These are phyloP conservation scores for Tuber magnatum DNA, from an alignment of 495 filamentous ascomycete genomes.

Conservation along the genomic window DNA sequence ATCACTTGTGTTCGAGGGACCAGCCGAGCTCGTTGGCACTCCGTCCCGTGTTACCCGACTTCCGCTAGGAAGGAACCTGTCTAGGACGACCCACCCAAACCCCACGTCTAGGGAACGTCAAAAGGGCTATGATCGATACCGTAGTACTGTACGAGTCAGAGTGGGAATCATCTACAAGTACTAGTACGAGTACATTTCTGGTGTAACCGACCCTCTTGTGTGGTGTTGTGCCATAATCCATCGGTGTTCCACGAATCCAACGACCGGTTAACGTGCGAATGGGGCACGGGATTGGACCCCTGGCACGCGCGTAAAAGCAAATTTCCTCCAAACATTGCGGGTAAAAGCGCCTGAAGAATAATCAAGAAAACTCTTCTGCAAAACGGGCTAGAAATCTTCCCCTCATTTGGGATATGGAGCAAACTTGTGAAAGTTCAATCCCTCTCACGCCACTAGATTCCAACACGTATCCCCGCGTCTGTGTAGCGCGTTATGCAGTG, in stretches of 20 bases:
- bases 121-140: background rate
- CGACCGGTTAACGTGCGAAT: background rate
- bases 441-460: background rate
- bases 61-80: background rate
- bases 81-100: background rate
- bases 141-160: too few relatives aligned
- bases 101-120: background rate
- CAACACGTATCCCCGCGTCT: background rate
- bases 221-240: background rate
- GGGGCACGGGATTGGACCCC: background rate
- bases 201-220: slow-evolving; percentile 4
- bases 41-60: background rate
- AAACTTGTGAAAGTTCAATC: background rate
- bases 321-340: background rate
- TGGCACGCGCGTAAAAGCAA: background rate
- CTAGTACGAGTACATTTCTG: background rate
- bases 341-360: background rate
- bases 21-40: background rate
- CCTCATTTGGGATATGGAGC: background rate
- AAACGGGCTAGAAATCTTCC: background rate
- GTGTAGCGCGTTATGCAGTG: background rate
- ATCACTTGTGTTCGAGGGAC: background rate
- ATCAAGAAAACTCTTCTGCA: background rate
- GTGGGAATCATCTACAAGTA: too few relatives aligned
- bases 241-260: background rate